Percentiles rank a stretch among this genome's conserved stretches.
phyloP scores from a whole-genome alignment of 495 filamentous ascomycete species.

The Aspergillus taichungensis region DNA sequence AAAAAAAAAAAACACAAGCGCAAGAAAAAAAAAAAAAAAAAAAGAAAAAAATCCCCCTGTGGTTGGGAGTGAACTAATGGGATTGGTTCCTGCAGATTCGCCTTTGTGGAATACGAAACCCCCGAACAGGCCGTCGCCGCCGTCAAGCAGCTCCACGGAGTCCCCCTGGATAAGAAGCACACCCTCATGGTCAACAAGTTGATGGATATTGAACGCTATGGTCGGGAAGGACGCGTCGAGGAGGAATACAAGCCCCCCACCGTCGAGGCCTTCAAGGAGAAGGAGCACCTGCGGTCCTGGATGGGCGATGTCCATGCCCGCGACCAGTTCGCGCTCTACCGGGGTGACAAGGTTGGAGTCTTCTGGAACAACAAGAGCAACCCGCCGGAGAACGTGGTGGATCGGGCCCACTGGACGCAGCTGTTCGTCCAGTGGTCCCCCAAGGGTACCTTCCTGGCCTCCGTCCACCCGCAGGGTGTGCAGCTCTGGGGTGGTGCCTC shows the following conservation, averaged over 20 bases:
- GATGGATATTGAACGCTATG: constrained; percentile 94
- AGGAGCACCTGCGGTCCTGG: constrained; percentile 93
- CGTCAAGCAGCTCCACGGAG: constrained; percentile 72
- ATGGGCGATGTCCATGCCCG: constrained; percentile 76
- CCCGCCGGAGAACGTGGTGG: constrained; percentile 74
- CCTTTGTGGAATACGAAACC: constrained; percentile 94
- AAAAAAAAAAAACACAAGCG: no score
- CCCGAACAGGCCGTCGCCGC: constrained; percentile 82
- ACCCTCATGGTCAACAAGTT: constrained; percentile 93
- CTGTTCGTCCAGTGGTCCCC: constrained; percentile 97
- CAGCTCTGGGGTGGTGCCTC: constrained; percentile 89
- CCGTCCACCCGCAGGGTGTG: constrained; percentile 89
- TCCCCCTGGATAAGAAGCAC: constrained; percentile 89
- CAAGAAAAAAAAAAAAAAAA: no score
- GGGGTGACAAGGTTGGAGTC: constrained; percentile 80
- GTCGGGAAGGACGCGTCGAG: constrained; percentile 82
- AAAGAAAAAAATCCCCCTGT: constrained; percentile 8
- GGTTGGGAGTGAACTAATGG: not conserved
- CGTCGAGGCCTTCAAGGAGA: constrained; percentile 73
- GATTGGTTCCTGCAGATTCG: constrained; percentile 48
- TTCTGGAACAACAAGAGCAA: constrained; percentile 98
- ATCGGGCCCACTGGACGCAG: constrained; percentile 93
- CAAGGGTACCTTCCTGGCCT: constrained; percentile 84
- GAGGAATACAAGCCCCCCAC: constrained; percentile 76
- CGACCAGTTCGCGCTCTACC: constrained; percentile 91